phyloP scores from a whole-genome alignment of 306 rosid species.

The Herpetospermum pedunculosum region DNA sequence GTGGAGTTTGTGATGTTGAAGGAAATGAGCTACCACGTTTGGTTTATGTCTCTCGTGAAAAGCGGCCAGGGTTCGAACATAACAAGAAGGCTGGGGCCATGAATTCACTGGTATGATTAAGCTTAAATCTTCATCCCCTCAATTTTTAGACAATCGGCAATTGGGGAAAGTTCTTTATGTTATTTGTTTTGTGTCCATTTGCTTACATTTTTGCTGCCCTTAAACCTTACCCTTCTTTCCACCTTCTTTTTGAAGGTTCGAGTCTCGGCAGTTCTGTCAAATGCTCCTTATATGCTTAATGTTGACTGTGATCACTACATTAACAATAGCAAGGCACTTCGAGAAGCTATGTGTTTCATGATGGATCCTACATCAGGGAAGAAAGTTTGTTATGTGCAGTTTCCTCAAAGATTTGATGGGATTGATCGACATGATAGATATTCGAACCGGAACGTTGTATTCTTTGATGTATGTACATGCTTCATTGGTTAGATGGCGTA shows the following conservation, averaged over 20 bases:
- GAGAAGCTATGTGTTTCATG: constrained; percentile 99
- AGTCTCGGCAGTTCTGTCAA: constrained; percentile 74
- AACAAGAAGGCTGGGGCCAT: constrained; percentile 98
- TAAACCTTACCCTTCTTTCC: constrained; percentile 11
- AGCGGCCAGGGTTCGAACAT: constrained; percentile 94
- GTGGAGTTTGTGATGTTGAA: constrained; percentile 70
- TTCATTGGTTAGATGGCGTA: neutral
- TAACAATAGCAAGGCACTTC: constrained; percentile 90
- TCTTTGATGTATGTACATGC: constrained; percentile 67
- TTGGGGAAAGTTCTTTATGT: neutral
- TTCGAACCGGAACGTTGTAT: constrained; percentile 91
- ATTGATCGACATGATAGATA: constrained; percentile 92
- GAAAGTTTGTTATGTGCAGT: constrained; percentile 90
- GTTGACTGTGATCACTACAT: constrained; percentile 98
- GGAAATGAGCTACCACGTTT: constrained; percentile 85
- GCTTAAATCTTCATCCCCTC: neutral
- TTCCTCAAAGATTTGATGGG: constrained; percentile 97
- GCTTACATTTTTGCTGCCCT: neutral
- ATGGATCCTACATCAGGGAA: constrained; percentile 94
- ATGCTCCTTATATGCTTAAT: constrained; percentile 84
- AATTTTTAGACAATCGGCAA: neutral
- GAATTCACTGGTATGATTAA: constrained; percentile 61
- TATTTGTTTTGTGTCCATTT: neutral
- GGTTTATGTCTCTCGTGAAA: constrained; percentile 88
- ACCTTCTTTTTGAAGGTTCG: constrained; percentile 42